Base-by-base conservation (phyloP, 441 rosid genomes). In the Theobroma grandiflorum region DNA sequence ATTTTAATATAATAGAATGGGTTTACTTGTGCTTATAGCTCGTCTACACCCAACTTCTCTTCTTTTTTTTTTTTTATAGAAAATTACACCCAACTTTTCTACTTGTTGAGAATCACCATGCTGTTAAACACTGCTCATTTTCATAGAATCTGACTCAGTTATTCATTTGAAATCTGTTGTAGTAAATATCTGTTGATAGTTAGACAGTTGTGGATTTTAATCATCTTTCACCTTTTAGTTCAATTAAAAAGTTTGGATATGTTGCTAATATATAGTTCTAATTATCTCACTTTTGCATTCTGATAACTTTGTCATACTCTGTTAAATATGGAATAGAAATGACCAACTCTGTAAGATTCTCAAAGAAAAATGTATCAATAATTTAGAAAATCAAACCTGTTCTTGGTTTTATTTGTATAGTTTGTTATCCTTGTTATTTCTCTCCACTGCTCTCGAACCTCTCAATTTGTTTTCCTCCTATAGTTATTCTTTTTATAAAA, bases 401-500 rank as follows among this genome's bases (percentile, higher is more conserved):
- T 49, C 4, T 49, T 70, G 55, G 26, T 68, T 43, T 40, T 68
- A 40, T 68, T 43, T 68, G 33, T 68, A 50, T 35, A 38, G 31
- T 68, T 68, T 68, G 49, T 22, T 20, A n/a, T 33, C 61, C 42
- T 31, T 14, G 1, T 65, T 40, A 38, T 40, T 65, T 65, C 49
- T 65, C 63, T 20, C 33, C 33, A 58, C 49, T 16, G 70, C 47
- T n/a, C 31, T 65, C 42, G 38, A 18, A 42, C 42, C 59, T 72
- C 38, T 64, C 22, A 38, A 40, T 42, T 18, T 75, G 35, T 67
- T 63, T 31, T 14, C 37, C 68, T 31, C 6, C 12, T 52, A 10
- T 10, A 35, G 69, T 49, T 64, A 40, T 75, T 68, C 72, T 77
- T 15, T 26, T 76, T 53, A 75, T 69, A 76, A 57, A 71, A 45